A percentile compares a stretch with the other conserved stretches of the same genome.
These are phyloP conservation scores for Nannochloropsis oceanica DNA, from an alignment of 108 stramenopile species.

Conservation along the genomic window DNA sequence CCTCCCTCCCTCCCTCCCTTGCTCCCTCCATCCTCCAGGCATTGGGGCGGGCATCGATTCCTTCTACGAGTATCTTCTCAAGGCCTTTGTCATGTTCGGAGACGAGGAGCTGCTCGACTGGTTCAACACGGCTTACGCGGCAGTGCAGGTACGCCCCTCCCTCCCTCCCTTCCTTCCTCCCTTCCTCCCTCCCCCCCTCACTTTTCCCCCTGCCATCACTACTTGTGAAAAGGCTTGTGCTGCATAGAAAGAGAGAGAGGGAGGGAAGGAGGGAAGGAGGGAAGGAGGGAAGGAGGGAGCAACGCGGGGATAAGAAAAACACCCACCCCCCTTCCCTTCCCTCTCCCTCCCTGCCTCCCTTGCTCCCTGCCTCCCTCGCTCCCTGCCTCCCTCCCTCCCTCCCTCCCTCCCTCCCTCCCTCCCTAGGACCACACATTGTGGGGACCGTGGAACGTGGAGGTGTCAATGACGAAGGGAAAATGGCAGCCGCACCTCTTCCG, in stretches of 20 bases:
- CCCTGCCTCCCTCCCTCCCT: background rate
- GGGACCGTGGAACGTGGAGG: background rate
- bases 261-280: slow-evolving; percentile 6
- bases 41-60: slow-evolving; percentile 40
- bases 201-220: background rate
- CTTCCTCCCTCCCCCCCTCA: background rate
- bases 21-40: no score
- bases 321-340: background rate
- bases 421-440: background rate
- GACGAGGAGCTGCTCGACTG: slow-evolving; percentile 2
- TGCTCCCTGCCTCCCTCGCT: background rate
- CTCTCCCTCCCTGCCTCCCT: background rate
- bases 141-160: slow-evolving; percentile 6
- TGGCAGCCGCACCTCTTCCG: slow-evolving; percentile 14
- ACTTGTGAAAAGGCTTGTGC: no score
- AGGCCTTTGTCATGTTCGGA: slow-evolving; percentile 28
- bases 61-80: slow-evolving; percentile 46
- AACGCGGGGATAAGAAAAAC: slow-evolving; percentile 1
- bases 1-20: background rate
- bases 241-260: no score
- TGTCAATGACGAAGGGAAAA: no score
- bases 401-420: background rate
- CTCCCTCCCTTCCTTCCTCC: background rate
- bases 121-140: slow-evolving; percentile 15
- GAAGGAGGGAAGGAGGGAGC: slow-evolving; percentile 4